A percentile compares a stretch with the other conserved stretches of the same genome.
Conservation (phyloP, 805 yeast genomes). For the Yarrowia bubula region DNA sequence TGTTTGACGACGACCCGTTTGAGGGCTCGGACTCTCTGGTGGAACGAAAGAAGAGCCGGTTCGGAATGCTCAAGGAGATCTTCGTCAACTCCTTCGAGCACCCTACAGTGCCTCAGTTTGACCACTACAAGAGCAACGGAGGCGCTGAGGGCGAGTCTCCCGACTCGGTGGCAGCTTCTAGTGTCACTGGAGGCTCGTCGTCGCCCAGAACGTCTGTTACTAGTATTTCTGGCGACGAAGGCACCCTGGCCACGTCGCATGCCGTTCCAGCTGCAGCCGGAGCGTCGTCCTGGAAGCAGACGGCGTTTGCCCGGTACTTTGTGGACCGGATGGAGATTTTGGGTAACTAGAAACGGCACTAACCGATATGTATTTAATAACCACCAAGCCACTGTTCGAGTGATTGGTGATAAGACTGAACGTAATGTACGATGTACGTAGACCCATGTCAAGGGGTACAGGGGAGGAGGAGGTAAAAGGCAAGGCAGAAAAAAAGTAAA, state of each 20-base stretch:
- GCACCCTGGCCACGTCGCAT: neutral
- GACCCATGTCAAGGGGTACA: neutral
- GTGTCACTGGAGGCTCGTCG: neutral
- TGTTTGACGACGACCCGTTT: slow-evolving; percentile 3
- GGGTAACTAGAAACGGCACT: too few relatives aligned
- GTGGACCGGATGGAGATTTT: slow-evolving; percentile 11
- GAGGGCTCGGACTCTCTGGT: slow-evolving; percentile 15
- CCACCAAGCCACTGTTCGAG: neutral
- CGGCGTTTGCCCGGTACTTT: slow-evolving; percentile 7
- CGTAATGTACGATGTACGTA: too few relatives aligned
- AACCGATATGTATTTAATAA: slow-evolving; percentile 6
- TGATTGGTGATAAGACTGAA: too few relatives aligned
- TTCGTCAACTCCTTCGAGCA: slow-evolving; percentile 9
- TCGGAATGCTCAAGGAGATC: slow-evolving; percentile 2
- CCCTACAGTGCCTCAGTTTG: slow-evolving; percentile 17
- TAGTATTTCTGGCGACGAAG: slow-evolving; percentile 3
- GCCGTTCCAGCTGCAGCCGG: neutral
- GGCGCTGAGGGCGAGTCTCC: slow-evolving; percentile 4
- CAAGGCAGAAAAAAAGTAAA: too few relatives aligned
- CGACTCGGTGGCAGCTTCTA: neutral
- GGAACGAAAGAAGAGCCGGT: slow-evolving; percentile 4
- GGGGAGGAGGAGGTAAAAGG: neutral
- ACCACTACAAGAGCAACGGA: slow-evolving; percentile 18
- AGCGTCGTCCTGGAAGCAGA: slow-evolving; percentile 10
- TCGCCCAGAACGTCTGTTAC: slow-evolving; percentile 17